Conservation (phyloP, 495 filamentous ascomycete species). For the Penicillium coprophilum region DNA sequence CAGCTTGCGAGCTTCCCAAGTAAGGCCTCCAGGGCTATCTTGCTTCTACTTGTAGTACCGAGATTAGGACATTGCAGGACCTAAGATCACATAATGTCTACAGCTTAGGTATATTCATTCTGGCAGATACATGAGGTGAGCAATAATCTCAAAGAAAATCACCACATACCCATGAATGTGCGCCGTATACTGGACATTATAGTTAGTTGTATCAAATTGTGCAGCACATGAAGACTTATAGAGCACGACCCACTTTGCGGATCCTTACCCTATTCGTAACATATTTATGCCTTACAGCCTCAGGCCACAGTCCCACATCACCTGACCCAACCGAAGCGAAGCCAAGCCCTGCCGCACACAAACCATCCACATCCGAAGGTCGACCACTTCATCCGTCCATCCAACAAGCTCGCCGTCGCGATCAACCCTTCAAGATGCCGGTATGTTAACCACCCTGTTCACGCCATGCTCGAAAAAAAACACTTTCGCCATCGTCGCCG, state of each 20-base stretch:
- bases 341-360: slow-evolving; percentile 51
- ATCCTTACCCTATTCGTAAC: not conserved
- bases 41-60: not conserved
- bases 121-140: not conserved
- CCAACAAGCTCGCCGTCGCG: slow-evolving; percentile 48
- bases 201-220: not conserved
- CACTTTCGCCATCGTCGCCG: not conserved
- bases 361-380: slow-evolving; percentile 39
- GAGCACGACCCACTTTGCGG: not conserved
- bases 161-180: not conserved
- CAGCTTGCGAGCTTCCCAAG: not conserved
- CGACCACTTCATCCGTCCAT: slow-evolving; percentile 46
- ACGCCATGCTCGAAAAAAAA: slow-evolving; percentile 5
- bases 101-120: too few relatives aligned
- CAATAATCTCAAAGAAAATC: not conserved
- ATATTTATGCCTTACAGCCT: slow-evolving; percentile 12
- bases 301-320: slow-evolving; percentile 32
- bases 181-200: not conserved
- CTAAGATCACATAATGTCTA: too few relatives aligned
- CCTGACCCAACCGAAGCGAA: slow-evolving; percentile 48
- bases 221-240: not conserved
- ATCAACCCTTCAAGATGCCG: slow-evolving; percentile 76
- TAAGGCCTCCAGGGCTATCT: not conserved
- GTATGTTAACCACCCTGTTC: slow-evolving; percentile 48
- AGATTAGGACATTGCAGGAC: not conserved